Conservation (phyloP, 768 basidiomycete species). For the Suillus fuscotomentosus region DNA sequence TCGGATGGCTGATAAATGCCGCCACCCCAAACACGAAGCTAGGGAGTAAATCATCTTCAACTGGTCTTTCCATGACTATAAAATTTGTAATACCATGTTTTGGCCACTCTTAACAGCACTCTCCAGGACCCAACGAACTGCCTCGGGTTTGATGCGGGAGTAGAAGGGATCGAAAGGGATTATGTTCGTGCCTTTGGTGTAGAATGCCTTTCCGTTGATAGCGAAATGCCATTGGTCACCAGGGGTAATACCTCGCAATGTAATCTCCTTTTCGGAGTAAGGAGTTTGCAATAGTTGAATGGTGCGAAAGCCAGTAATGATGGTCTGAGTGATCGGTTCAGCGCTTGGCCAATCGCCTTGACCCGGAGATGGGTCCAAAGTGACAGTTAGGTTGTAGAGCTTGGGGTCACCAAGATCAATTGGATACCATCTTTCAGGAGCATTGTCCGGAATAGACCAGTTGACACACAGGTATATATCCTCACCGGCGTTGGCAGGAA, state of each 20-base stretch:
- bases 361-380: constrained; percentile 29
- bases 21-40: constrained; percentile 63
- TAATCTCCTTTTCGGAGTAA: constrained; percentile 44
- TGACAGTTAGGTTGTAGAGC: constrained; percentile 50
- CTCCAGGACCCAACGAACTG: constrained; percentile 54
- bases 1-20: constrained; percentile 51
- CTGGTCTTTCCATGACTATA: constrained; percentile 10
- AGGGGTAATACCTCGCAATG: constrained; percentile 49
- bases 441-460: constrained; percentile 45
- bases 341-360: constrained; percentile 10
- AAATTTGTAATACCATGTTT: constrained; percentile 45
- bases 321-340: constrained; percentile 35
- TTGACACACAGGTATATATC: constrained; percentile 41
- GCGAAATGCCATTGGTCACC: constrained; percentile 63
- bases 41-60: background rate
- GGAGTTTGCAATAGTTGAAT: constrained; percentile 50
- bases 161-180: constrained; percentile 66
- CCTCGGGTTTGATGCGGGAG: constrained; percentile 45
- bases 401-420: constrained; percentile 54
- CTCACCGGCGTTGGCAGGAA: constrained; percentile 19
- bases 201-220: constrained; percentile 57
- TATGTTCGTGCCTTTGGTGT: constrained; percentile 54
- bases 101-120: constrained; percentile 54
- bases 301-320: constrained; percentile 58
- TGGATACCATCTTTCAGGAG: constrained; percentile 54